These are phyloP conservation scores for Sanghuangporus sanghuang DNA, from an alignment of 1,284 basidiomycete species.

Conservation along the genomic window DNA sequence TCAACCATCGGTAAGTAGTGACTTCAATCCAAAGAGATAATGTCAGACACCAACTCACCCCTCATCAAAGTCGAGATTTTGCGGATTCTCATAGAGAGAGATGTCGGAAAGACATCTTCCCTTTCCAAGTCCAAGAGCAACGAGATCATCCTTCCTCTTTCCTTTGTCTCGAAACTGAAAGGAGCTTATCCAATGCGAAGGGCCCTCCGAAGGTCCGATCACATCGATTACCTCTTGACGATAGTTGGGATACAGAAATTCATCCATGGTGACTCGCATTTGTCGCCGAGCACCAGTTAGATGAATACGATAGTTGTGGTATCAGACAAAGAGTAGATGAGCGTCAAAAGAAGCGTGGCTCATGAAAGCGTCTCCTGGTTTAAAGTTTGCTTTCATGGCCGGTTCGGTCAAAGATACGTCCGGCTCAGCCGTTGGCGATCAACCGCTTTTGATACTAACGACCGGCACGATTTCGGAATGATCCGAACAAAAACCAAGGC, in stretches of 20 bases:
- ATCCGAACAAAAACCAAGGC: not conserved
- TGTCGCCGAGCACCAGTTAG: not conserved
- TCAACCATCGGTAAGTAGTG: not conserved
- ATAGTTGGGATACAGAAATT: conserved; percentile 13
- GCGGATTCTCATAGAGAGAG: conserved; percentile 10
- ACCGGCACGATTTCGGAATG: not conserved
- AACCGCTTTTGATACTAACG: not conserved
- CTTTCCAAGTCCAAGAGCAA: not conserved
- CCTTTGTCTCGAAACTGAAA: conserved; percentile 13
- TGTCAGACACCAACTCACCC: conserved; percentile 1
- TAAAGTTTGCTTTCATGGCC: not conserved
- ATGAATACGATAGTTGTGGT: not conserved
- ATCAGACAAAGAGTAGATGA: not conserved
- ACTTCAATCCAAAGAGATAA: not conserved
- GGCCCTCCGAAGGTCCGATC: not conserved
- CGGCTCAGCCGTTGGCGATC: not conserved
- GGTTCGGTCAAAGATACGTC: not conserved
- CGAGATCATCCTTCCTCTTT: conserved; percentile 14
- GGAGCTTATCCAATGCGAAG: not conserved
- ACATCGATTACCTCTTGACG: conserved; percentile 14
- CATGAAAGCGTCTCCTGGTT: not conserved
- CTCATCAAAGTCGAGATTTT: conserved; percentile 9
- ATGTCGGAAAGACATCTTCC: not conserved
- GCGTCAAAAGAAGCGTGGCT: not conserved
- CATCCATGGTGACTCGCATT: not conserved